phyloP scores from a whole-genome alignment of 805 yeast species.

The Yarrowia osloensis region DNA sequence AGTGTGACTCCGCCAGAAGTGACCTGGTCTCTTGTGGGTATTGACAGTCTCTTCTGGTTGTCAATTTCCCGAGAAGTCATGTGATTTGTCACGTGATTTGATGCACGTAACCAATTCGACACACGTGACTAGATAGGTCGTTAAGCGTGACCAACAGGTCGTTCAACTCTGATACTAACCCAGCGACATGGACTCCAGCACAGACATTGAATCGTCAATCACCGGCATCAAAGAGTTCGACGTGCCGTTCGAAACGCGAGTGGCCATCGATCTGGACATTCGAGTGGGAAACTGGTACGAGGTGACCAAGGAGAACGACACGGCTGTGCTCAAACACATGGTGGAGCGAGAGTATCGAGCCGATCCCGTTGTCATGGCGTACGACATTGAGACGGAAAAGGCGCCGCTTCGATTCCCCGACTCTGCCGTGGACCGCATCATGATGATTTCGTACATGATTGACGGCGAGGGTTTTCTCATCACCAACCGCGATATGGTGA shows the following conservation, averaged over 20 bases:
- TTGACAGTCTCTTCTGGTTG: too few species aligned
- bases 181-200: constrained; percentile 38
- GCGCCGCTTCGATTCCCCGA: constrained; percentile 96
- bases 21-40: too few species aligned
- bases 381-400: constrained; percentile 96
- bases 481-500: constrained; percentile 90
- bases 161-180: too few species aligned
- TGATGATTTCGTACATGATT: constrained; percentile 99
- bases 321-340: constrained; percentile 57
- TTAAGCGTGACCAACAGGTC: too few species aligned
- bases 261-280: constrained; percentile 78
- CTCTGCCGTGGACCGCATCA: constrained; percentile 81
- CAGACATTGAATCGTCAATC: constrained; percentile 61
- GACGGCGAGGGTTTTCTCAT: constrained; percentile 95
- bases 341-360: constrained; percentile 87
- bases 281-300: constrained; percentile 97
- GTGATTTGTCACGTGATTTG: too few species aligned
- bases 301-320: constrained; percentile 64
- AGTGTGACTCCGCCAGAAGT: too few species aligned
- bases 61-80: too few species aligned
- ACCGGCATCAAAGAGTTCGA: constrained; percentile 90
- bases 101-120: too few species aligned
- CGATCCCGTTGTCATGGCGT: constrained; percentile 94
- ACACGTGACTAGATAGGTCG: too few species aligned
- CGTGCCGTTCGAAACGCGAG: constrained; percentile 95